Evolutionary conservation across 129 eudicot species (phyloP), one percentile per base, ranked within the genome.

Genomic region (Flaveria trinervia): DNA sequence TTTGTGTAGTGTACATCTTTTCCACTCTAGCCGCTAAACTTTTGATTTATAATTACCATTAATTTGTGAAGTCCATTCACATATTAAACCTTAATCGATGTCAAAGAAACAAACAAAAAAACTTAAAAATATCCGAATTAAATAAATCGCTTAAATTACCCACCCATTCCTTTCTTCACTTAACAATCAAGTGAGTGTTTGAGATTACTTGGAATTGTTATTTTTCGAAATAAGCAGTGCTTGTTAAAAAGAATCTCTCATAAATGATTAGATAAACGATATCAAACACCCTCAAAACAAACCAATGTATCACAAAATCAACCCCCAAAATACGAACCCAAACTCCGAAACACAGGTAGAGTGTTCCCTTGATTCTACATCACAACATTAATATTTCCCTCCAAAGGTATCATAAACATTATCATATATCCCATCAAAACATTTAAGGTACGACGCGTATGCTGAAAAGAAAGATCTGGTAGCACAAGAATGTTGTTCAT

Each of bases 401-500:
- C 64, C 20, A 5, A 17, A 43, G 36, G 61, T 28, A 44, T 1
- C 8, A 17, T 20, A 56, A 75, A 45, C 65, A 18, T 13, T 9
- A 15, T 17, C 65, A 46, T 43, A 56, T 57, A 44, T 74, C 80
- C 15, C 14, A 67, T 67, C 70, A 80, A 67, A 51, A 33, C 43
- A 46, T 18, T 46, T 64, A 36, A 46, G 59, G 56, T 22, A 23
- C 7, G 62, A 3, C 14, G 43, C 52, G 55, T 65, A 46, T 26
- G n/a, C n/a, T 25, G 8, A 28, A 30, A 64, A 64, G 22, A 64
- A 81, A 83, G 69, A 61, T 78, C 89, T 73, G 96, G 90, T 41
- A 87, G 67, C 68, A 85, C 45, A 14, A 83, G 71, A 30, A 89
- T 85, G 68, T 90, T 60, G 61, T 67, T 77, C 60, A 51, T 70